Evolutionary conservation across 2,329 filamentous ascomycete genomes (phyloP).

Genomic region (Talaromyces piceae): DNA sequence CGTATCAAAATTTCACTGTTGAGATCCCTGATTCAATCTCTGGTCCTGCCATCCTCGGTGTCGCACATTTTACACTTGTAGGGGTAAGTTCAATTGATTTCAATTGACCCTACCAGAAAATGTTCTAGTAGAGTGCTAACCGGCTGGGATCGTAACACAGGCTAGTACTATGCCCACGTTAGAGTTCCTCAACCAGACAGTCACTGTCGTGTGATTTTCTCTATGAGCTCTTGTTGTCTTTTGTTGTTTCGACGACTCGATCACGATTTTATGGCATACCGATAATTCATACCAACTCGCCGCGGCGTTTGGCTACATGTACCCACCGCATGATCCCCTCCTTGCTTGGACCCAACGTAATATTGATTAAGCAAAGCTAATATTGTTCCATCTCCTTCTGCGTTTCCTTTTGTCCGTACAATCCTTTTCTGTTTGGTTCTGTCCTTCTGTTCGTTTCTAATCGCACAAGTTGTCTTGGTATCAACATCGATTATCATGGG

Average conservation of each 20-base stretch:
- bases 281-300: neutral
- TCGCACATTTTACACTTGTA: conserved; percentile 23
- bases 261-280: neutral
- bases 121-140: neutral
- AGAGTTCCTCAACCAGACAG: conserved; percentile 20
- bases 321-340: neutral
- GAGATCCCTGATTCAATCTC: conserved; percentile 15
- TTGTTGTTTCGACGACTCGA: too few relatives aligned
- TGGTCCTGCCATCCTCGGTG: conserved; percentile 16
- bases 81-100: conserved; percentile 18
- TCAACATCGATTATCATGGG: too few relatives aligned
- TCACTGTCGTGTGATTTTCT: conserved; percentile 15
- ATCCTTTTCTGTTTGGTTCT: too few relatives aligned
- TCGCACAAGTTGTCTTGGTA: too few relatives aligned
- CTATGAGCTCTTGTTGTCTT: too few relatives aligned
- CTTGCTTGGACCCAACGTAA: neutral
- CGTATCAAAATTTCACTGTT: conserved; percentile 27
- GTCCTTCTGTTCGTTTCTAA: too few relatives aligned
- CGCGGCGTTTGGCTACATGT: neutral
- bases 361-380: too few relatives aligned
- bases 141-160: conserved; percentile 9
- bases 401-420: too few relatives aligned
- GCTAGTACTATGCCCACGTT: conserved; percentile 17
- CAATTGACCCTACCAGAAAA: too few relatives aligned
- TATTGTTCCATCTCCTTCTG: too few relatives aligned